Base-by-base conservation (phyloP, 2,329 filamentous ascomycete species). In the Decorospora gaudefroyi region DNA sequence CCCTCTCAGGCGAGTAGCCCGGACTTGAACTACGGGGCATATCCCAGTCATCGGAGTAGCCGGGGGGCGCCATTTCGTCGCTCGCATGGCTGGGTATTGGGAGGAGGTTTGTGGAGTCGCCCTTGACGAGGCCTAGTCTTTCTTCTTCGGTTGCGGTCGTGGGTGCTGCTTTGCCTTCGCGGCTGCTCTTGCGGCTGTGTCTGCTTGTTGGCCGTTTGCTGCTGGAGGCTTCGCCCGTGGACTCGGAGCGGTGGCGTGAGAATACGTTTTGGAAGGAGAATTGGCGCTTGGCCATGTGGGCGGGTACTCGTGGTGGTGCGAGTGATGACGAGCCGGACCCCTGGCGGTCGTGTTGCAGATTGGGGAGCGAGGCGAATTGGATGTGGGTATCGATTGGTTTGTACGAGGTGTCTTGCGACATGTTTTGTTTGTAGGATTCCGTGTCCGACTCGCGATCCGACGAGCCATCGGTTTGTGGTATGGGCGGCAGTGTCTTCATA, bases 231-330 rank as follows among this genome's bases (percentile, higher is more conserved):
- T 59, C 56, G 12, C 61, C 59, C 11, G 49, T 56, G 3, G 59
- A 65, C n/a, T 66, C 60, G 30, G 57, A 49, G 17, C 62, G 59
- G 36, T 63, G 59, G 23, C 84, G 79, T 48, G 76, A 75, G 70
- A 96, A 93, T 38, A 96, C 83, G 55, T 87, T 90, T 54, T 91
- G 86, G 76, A 97, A 97, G 12, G 88, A 95, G 72, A 97, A 99
- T 65, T 96, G 89, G 48, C 92, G 81, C 8, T 86, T 82, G 53
- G 70, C 50, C 55, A 68, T 52, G 43, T 76, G 83, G 4, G 84
- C 84, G 1, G 85, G 84, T 3, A 81, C 69, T 43, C 63, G 68
- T 0, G 85, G 85, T 1, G 83, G 77, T 3, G 71, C 73, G 9
- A 78, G 70, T 36, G 70, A 73, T 4, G 45, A 35, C 13, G 70